Conservation (phyloP, 2,329 filamentous ascomycete genomes). For the Botrytis fragariae region DNA sequence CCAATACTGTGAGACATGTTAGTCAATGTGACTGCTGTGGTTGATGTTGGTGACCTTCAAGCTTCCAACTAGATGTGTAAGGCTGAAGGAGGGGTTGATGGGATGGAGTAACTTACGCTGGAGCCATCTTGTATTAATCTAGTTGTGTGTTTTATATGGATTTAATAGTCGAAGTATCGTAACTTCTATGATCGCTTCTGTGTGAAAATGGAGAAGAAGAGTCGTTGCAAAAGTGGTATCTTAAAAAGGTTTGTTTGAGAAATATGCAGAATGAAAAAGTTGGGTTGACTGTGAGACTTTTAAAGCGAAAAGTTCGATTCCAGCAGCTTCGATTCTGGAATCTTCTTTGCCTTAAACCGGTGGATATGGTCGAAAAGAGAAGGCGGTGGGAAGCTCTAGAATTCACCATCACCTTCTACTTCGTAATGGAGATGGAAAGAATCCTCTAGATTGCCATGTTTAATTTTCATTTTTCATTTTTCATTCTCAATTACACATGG, state of each 20-base stretch:
- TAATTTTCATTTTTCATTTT: background rate
- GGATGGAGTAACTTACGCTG: slow-evolving; percentile 18
- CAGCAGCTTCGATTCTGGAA: slow-evolving; percentile 22
- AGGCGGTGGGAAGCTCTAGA: slow-evolving; percentile 9
- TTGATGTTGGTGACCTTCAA: background rate
- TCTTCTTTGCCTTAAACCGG: slow-evolving; percentile 13
- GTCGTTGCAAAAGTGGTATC: slow-evolving; percentile 10
- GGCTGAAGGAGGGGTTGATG: slow-evolving; percentile 14
- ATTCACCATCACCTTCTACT: background rate
- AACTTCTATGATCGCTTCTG: slow-evolving; percentile 15
- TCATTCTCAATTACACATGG: background rate
- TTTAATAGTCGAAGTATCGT: background rate
- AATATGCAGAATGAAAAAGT: slow-evolving; percentile 21
- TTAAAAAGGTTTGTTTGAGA: slow-evolving; percentile 7
- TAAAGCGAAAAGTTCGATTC: slow-evolving; percentile 22
- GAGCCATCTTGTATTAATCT: slow-evolving; percentile 21
- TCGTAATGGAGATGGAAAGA: background rate
- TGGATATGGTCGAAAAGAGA: background rate
- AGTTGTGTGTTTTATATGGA: background rate
- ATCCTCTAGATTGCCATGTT: background rate
- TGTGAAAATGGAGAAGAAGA: background rate
- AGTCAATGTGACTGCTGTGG: background rate
- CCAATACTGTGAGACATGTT: slow-evolving; percentile 45
- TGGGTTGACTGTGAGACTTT: slow-evolving; percentile 21
- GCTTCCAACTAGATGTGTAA: background rate